phyloP scores from a whole-genome alignment of 257 asterid species.

The Haberlea rhodopensis region DNA sequence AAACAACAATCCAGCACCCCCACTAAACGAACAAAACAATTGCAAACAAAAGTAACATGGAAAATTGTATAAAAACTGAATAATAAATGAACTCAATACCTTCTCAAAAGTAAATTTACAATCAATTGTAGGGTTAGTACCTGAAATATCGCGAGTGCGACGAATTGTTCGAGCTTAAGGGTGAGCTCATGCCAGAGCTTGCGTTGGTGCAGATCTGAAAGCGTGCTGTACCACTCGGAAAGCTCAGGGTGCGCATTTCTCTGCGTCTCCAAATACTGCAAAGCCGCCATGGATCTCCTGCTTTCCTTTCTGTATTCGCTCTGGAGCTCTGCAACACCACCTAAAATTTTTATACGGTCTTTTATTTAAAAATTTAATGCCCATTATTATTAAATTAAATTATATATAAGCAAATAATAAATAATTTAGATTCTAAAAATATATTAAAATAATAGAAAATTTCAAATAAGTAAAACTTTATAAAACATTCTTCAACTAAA shows the following conservation, averaged over 20 bases:
- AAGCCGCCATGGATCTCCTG: constrained; percentile 64
- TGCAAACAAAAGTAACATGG: background rate
- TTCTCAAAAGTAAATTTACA: background rate
- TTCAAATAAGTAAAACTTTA: no score
- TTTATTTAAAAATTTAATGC: no score
- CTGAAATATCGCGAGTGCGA: constrained; percentile 86
- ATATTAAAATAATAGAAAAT: no score
- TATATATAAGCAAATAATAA: no score
- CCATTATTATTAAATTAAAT: no score
- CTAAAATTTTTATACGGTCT: no score
- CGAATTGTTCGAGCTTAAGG: constrained; percentile 92
- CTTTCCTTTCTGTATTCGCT: constrained; percentile 3
- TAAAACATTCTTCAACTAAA: no score
- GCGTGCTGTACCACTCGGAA: constrained; percentile 76
- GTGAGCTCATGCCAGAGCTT: constrained; percentile 99
- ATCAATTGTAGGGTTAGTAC: constrained; percentile 30
- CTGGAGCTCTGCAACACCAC: no score
- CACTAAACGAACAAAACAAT: constrained; percentile 17
- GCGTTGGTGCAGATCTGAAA: constrained; percentile 94
- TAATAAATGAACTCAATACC: no score
- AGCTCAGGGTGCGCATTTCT: constrained; percentile 85
- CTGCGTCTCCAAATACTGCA: constrained; percentile 66
- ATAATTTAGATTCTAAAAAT: no score
- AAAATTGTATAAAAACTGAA: constrained; percentile 10
- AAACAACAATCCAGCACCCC: constrained; percentile 13